phyloP scores from a whole-genome alignment of 345 rosid genomes.

The Hibiscus trionum region DNA sequence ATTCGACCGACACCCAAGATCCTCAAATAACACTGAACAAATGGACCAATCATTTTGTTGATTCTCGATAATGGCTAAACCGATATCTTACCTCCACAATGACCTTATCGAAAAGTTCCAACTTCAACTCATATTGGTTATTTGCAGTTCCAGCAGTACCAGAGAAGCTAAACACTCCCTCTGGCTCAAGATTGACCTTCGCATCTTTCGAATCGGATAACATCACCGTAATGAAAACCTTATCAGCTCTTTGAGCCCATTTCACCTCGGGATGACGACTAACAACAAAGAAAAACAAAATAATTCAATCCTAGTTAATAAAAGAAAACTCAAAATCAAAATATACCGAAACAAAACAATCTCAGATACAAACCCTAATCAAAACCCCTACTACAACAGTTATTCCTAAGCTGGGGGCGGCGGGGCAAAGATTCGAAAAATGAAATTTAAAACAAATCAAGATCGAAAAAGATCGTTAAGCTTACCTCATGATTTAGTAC shows the following conservation, averaged over 20 bases:
- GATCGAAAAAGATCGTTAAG: neutral
- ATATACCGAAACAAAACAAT: neutral
- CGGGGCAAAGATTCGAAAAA: neutral
- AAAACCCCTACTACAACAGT: neutral
- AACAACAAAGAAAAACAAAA: neutral
- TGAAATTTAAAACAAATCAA: neutral
- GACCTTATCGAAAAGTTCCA: conserved; percentile 77
- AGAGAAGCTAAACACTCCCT: conserved; percentile 64
- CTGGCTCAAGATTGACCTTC: conserved; percentile 68
- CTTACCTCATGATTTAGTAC: conserved; percentile 3
- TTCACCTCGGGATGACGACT: conserved; percentile 86
- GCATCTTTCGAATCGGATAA: conserved; percentile 69
- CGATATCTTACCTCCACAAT: conserved; percentile 53
- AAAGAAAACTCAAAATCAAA: neutral
- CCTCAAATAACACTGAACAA: neutral
- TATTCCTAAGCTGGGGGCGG: too few relatives aligned
- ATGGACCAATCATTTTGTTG: neutral
- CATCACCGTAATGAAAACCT: conserved; percentile 61
- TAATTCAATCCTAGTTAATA: neutral
- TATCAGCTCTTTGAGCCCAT: conserved; percentile 81
- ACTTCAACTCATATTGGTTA: conserved; percentile 49
- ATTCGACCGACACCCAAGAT: too few relatives aligned
- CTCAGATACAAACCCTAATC: neutral
- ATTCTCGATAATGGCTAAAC: neutral
- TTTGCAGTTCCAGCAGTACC: conserved; percentile 63